Base-by-base conservation (phyloP, 345 rosid genomes). In the Pistacia integerrima region DNA sequence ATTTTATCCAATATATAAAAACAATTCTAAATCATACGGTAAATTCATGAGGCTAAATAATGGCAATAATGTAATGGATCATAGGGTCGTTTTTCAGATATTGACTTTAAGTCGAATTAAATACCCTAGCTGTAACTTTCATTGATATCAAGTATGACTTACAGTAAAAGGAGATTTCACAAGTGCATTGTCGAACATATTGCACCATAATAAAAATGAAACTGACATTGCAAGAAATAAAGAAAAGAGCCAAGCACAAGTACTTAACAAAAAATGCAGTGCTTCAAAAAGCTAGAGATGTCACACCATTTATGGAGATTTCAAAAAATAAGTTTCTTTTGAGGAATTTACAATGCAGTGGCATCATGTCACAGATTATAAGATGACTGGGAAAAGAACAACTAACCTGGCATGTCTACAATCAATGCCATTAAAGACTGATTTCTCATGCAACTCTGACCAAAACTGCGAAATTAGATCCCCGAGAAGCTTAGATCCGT, bases 371-470 rank as follows among this genome's bases (percentile, higher is more conserved):
- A 33, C 22, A 69, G 46, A 30, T 33, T 8, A 18, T n/a, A 64
- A 7, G 5, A 64, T 18, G 65, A 44, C 51, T 52, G 36, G 44
- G 41, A 63, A 17, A 44, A 17, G 14, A 48, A 49, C 79, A 48
- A 65, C 79, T 65, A 71, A 80, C 57, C 79, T 48, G 68, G 4
- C 5, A 8, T 35, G 52, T 48, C 17, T 35, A 22, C 25, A 22
- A 57, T 5, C 14, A 64, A 65, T 70, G 68, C 46, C 73, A 5
- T 46, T 13, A 63, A 52, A 36, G 73, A 70, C 49, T 51, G 30
- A 35, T 65, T 54, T 57, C 61, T 61, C 8, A 52, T 13, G 10
- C 17, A 20, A 36, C 18, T 56, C 46, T 30, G 4, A 13, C n/a
- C 18, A 38, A 11, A 65, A 5, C 66, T 8, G 60, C 12, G 17